These are phyloP conservation scores for Malus domestica DNA, from an alignment of 306 rosid species.

Conservation along the genomic window DNA sequence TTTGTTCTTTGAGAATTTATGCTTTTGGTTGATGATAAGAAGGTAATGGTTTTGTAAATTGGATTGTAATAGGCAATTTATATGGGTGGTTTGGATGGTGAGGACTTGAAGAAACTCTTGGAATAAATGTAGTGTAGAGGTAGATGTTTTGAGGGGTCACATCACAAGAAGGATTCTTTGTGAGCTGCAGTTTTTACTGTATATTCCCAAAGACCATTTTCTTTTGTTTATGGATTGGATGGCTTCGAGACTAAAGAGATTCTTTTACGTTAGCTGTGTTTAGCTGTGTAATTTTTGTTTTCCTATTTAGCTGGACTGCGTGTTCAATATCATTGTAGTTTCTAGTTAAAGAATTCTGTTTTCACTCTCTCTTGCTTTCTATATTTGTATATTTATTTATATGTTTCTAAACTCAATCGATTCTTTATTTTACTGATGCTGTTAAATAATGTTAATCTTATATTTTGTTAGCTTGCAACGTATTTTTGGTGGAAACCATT, in stretches of 20 bases:
- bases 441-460: not conserved
- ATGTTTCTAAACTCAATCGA: not conserved
- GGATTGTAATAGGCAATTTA: not conserved
- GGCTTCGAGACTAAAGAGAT: not conserved
- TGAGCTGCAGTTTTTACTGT: not conserved
- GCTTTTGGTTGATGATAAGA: not conserved
- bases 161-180: not conserved
- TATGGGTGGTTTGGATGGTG: not conserved
- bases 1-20: not conserved
- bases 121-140: not conserved
- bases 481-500: slow-evolving; percentile 13
- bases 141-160: not conserved
- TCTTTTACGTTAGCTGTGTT: not conserved
- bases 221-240: not conserved
- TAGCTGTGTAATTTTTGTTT: not conserved
- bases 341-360: not conserved
- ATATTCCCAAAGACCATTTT: not conserved
- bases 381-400: not conserved
- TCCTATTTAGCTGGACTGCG: not conserved
- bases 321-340: not conserved
- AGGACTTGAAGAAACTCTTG: not conserved
- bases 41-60: not conserved
- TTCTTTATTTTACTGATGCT: not conserved
- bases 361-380: not conserved
- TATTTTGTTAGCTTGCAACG: not conserved